Conservation (phyloP, 139 green algal genomes). For the Yamagishiella unicocca region DNA sequence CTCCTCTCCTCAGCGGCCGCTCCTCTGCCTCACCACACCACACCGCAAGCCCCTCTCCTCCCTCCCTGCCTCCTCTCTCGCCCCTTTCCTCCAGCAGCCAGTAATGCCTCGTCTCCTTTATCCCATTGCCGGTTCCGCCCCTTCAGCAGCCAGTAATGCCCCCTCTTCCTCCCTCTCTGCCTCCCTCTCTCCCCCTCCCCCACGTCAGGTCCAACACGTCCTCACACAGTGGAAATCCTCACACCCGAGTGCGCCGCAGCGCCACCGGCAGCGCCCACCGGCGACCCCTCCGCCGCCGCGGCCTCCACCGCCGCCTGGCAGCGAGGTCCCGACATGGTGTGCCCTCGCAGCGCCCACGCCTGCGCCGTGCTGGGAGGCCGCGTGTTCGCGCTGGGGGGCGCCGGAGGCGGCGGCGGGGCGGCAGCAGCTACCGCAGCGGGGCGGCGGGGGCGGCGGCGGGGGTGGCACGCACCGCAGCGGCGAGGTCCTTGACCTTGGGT, state of each 20-base stretch:
- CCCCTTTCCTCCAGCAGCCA: too few relatives aligned
- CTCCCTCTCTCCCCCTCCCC: not conserved
- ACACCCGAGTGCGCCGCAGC: not conserved
- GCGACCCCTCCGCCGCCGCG: not conserved
- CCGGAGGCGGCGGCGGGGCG: not conserved
- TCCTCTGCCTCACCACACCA: too few relatives aligned
- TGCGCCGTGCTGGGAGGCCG: constrained; percentile 51
- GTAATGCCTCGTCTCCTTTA: too few relatives aligned
- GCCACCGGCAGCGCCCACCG: not conserved
- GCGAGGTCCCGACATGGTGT: constrained; percentile 52
- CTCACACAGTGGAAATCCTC: constrained; percentile 27
- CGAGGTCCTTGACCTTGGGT: constrained; percentile 64
- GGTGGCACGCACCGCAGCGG: constrained; percentile 48
- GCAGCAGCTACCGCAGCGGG: not conserved
- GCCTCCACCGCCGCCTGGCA: constrained; percentile 46
- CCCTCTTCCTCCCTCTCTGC: not conserved
- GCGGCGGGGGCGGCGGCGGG: constrained; percentile 58
- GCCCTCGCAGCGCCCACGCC: constrained; percentile 60
- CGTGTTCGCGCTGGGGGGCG: constrained; percentile 76
- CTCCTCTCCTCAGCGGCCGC: too few relatives aligned
- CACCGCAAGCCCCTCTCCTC: too few relatives aligned
- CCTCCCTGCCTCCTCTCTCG: too few relatives aligned
- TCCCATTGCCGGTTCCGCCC: too few relatives aligned
- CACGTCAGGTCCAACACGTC: constrained; percentile 41
- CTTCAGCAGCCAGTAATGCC: not conserved